Conservation (phyloP, 345 rosid species). For the Moringa oleifera region DNA sequence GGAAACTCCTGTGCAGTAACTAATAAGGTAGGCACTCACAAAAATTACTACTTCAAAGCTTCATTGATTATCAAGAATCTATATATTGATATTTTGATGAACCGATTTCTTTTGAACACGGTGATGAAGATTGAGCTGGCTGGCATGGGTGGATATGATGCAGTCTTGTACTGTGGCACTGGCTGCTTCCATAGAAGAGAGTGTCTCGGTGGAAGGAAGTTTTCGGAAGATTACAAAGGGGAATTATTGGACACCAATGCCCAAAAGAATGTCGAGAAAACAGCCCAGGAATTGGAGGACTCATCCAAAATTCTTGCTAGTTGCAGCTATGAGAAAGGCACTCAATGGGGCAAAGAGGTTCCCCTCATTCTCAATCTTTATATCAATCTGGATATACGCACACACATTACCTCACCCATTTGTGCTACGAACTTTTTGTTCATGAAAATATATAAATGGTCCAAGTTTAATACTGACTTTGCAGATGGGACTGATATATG, state of each 20-base stretch:
- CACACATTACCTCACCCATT: neutral
- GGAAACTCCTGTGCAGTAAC: constrained; percentile 12
- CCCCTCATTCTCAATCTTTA: neutral
- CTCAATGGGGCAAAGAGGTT: constrained; percentile 53
- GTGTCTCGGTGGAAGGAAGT: neutral
- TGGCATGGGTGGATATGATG: neutral
- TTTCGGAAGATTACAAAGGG: neutral
- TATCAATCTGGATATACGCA: too few relatives aligned
- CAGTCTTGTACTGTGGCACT: neutral
- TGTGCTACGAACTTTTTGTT: neutral
- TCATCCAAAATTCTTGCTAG: constrained; percentile 28
- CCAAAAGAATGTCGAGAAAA: neutral
- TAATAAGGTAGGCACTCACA: constrained; percentile 11
- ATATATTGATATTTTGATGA: too few relatives aligned
- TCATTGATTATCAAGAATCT: too few relatives aligned
- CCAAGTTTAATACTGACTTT: too few relatives aligned
- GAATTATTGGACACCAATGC: neutral
- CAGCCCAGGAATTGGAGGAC: neutral
- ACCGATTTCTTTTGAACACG: too few relatives aligned
- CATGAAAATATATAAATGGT: too few relatives aligned
- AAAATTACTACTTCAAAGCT: too few relatives aligned
- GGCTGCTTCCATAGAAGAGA: neutral
- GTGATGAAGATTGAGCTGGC: neutral
- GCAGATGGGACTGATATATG: constrained; percentile 43
- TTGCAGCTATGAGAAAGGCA: constrained; percentile 27